A percentile compares a stretch with the other conserved stretches of the same genome.
These are phyloP conservation scores for Alternaria sp. DNA, from an alignment of 2,329 filamentous ascomycete genomes.

Conservation along the genomic window DNA sequence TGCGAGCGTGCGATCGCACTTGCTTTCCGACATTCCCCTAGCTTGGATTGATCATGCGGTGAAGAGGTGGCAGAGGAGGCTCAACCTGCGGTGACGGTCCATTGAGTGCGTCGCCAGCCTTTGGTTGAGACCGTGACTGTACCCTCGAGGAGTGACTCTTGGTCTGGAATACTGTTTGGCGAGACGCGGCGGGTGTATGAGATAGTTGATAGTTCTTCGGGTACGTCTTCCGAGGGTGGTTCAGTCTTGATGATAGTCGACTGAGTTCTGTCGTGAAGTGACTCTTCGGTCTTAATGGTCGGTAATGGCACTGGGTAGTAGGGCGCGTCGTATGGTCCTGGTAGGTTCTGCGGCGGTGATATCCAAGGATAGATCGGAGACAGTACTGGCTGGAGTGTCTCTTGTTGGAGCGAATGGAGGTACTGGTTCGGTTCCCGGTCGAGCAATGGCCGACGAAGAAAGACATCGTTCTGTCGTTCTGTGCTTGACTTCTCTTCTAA, in stretches of 20 bases:
- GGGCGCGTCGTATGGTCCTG: slow-evolving; percentile 45
- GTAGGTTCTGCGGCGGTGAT: slow-evolving; percentile 37
- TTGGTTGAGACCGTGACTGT: slow-evolving; percentile 36
- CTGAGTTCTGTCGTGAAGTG: slow-evolving; percentile 18
- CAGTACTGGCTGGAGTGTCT: slow-evolving; percentile 23
- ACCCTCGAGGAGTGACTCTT: slow-evolving; percentile 25
- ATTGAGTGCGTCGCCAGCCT: slow-evolving; percentile 45
- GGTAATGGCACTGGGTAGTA: slow-evolving; percentile 43
- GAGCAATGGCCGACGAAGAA: neutral
- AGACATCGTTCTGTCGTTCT: neutral
- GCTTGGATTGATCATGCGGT: neutral
- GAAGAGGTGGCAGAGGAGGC: neutral
- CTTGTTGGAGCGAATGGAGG: slow-evolving; percentile 20
- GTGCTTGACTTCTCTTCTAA: neutral
- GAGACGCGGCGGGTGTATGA: slow-evolving; percentile 39
- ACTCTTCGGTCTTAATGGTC: slow-evolving; percentile 21
- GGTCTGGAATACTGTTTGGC: slow-evolving; percentile 22
- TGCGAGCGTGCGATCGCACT: neutral
- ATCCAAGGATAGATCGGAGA: slow-evolving; percentile 43
- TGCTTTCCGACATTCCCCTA: neutral
- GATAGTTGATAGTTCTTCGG: slow-evolving; percentile 11
- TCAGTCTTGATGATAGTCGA: slow-evolving; percentile 5
- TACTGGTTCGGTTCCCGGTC: slow-evolving; percentile 14
- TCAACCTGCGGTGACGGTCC: slow-evolving; percentile 42
- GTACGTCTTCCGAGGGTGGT: slow-evolving; percentile 3